Evolutionary conservation across 2,329 filamentous ascomycete genomes (phyloP), one percentile per base, ranked within the genome.

Genomic region (Stylonectria norvegica): DNA sequence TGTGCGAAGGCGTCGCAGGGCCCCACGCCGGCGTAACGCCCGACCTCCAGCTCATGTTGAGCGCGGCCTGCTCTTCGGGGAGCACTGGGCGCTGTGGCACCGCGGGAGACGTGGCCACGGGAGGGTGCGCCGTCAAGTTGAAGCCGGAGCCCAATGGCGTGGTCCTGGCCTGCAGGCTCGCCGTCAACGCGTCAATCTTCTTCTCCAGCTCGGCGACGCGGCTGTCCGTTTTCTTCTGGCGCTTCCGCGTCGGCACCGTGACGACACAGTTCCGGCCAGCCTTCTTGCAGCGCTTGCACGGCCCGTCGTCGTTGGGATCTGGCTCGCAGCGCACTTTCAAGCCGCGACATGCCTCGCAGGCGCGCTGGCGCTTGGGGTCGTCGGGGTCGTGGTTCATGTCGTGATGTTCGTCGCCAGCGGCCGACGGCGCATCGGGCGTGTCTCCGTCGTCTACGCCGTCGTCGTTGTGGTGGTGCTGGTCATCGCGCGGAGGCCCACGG

Each of bases 161-260:
- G n/a, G 48, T 58, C 20, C 64, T 55, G 7, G 85, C 80, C 32
- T 88, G 83, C 49, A 95, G 61, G 23, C 81, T 89, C 5, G 88
- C 86, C 6, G 87, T 95, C 60, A 95, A 63, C 7, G 85, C 86
- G 69, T 95, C 89, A 49, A 95, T 91, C 70, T 94, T 94, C 72
- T 85, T 89, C 71, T 95, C 89, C 36, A 96, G 73, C 69, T 95
- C 89, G 7, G 89, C 85, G 10, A 96, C 89, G 36, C 89, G 77
- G 50, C 81, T 91, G 61, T 95, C 90, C 38, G 87, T 89, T 72
- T 95, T 95, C 72, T 91, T 95, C 69, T 91, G 87, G 31, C 89
- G 76, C 67, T 94, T 95, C 28, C 88, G 63, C 20, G 73, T 79
- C 11, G 77, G 87, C 48, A 81, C 79, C 1, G 88, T 94, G 47